Base-by-base conservation (phyloP, 352 stramenopile genomes). In the Phytophthora sp. region DNA sequence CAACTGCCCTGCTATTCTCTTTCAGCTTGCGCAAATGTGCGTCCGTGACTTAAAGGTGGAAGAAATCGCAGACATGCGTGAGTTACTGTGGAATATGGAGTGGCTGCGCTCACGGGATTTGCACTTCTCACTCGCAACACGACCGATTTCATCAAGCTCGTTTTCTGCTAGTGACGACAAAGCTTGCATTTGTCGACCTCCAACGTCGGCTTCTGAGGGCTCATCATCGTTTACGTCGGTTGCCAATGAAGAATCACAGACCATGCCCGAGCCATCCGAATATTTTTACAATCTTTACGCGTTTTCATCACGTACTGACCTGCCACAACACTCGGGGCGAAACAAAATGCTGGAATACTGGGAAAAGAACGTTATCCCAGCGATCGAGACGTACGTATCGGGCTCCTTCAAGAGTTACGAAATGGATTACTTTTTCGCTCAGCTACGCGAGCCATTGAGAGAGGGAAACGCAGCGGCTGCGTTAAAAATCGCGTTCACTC, bases 341-440 rank as follows among this genome's bases (percentile, higher is more conserved):
- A 94, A 94, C 70, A 94, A 94, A 55, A 68, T 94, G 49, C 60
- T 94, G 31, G 86, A 94, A 53, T 91, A 90, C 31, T 94, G 86
- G 86, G 86, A 94, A 55, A 90, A 90, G 55, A 88, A 94, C 47
- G 86, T 94, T 27, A 94, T 94, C 52, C 86, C 86, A 29, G 84
- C 86, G 20, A 92, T 94, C 47, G 81, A 94, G 54, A 86, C 80
- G 23, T 94, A 94, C 38, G 86, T 94, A 8, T 75, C 82, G 2
- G 86, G 86, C 0, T 94, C 86, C 13, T 94, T 94, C 58, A 94
- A 94, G 63, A 90, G 77, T 39, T 94, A 94, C 55, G 86, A 94
- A 56, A 94, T 94, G 86, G 84, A 94, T 31, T 94, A 94, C 33
- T 94, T 94, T 49, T 94, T 94, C 54, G 86, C 86, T 7, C 86